Evolutionary conservation across 2,329 filamentous ascomycete species (phyloP), one percentile per base, ranked within the genome.

Genomic region (Chaetomiaceae sp.): DNA sequence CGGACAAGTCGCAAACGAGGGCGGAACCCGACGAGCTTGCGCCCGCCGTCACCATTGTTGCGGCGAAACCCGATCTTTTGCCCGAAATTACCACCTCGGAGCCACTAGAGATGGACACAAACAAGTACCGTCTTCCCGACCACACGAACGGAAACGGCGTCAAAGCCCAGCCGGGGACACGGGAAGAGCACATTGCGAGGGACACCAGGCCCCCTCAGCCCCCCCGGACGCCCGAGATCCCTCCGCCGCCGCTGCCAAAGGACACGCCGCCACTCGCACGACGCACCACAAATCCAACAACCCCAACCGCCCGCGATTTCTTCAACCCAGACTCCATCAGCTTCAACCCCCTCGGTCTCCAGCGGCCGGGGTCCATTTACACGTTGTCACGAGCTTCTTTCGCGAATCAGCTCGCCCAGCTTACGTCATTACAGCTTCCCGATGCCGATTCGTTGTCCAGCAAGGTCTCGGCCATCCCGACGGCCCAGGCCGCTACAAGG

Each of bases 321-420:
- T 79, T 73, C 58, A 73, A 74, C 14, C 71, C 76, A 38, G 78
- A 80, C 51, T 71, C 79, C 29, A 72, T 76, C 34, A 75, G 79
- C 33, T 89, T 89, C 67, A 83, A 85, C 33, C 81, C 82, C 4
- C 76, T 82, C 38, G 81, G 81, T 20, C 74, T 84, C 41, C 81
- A 81, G 53, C 81, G 90, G 11, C 79, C 90, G 3, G 88, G 88
- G 37, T 97, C 92, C 32, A 90, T 97, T 61, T 96, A 95, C 71
- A 96, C 94, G 1, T 80, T 99, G 54, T 96, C 90, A 2, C 84
- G 92, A 40, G 87, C 87, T 30, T 96, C 92, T 6, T 96, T 99
- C 69, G 89, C 90, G 58, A 95, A 89, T 64, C 94, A 97, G 69
- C 82, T 97, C 48, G 89, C 89, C 43, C 90, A 96, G 68, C 77